Conservation (phyloP, 2,329 filamentous ascomycete species). For the Xylariales sp. region DNA sequence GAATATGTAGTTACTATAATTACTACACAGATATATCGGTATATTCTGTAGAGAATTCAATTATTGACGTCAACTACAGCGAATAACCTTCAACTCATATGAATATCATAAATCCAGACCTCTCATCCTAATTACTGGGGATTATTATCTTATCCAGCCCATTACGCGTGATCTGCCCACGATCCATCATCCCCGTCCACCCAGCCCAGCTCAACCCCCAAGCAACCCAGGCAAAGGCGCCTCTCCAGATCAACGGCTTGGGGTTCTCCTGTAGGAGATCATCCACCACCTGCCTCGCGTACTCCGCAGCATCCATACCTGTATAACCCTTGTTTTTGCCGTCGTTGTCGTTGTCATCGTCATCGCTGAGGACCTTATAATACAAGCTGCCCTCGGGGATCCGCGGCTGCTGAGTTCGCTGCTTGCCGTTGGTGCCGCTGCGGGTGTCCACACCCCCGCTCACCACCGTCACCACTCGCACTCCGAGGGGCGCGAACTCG, state of each 20-base stretch:
- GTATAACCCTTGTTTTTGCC: background rate
- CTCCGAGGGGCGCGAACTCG: constrained; percentile 26
- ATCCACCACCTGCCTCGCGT: background rate
- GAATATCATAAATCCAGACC: too few relatives aligned
- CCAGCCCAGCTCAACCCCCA: background rate
- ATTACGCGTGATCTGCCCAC: background rate
- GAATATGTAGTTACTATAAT: too few relatives aligned
- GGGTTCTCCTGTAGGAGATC: background rate
- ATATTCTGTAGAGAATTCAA: too few relatives aligned
- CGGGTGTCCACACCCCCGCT: constrained; percentile 24
- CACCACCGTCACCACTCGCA: constrained; percentile 23
- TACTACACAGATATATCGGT: too few relatives aligned
- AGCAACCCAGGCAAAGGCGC: background rate
- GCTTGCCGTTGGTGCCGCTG: constrained; percentile 19
- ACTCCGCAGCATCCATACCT: constrained; percentile 1
- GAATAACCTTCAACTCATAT: too few relatives aligned
- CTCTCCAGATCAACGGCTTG: background rate
- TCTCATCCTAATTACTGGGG: background rate
- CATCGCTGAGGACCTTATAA: constrained; percentile 13
- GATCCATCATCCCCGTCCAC: constrained; percentile 1
- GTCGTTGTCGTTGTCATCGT: constrained; percentile 16
- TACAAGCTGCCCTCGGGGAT: constrained; percentile 25
- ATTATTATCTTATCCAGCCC: background rate
- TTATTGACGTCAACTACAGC: too few relatives aligned
- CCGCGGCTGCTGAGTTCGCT: constrained; percentile 16